These are phyloP conservation scores for Guyanaporus albipodus DNA, from an alignment of 768 basidiomycete genomes.

Conservation along the genomic window DNA sequence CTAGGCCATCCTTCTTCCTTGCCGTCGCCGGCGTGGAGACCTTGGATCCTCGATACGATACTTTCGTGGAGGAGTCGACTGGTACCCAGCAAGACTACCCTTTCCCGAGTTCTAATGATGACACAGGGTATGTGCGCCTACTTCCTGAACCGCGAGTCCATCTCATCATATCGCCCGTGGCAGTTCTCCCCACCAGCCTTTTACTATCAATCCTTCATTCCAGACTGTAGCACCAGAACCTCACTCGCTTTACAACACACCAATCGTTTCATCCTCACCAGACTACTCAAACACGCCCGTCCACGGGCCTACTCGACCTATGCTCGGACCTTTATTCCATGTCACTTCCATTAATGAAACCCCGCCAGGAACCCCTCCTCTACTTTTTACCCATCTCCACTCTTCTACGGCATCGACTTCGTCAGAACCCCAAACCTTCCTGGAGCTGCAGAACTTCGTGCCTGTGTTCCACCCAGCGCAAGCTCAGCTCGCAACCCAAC, in stretches of 20 bases:
- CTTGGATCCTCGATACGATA: background rate
- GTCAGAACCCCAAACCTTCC: background rate
- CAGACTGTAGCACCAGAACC: background rate
- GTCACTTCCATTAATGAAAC: background rate
- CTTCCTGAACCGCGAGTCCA: background rate
- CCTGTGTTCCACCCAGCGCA: background rate
- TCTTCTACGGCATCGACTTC: background rate
- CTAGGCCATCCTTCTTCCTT: background rate
- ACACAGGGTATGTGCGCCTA: constrained; percentile 1
- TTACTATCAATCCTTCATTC: background rate
- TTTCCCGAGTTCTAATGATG: background rate
- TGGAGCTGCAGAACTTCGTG: background rate
- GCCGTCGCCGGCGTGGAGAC: background rate
- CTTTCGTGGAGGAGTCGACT: background rate
- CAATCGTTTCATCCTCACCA: background rate
- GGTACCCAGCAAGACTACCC: background rate
- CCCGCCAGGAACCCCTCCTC: background rate
- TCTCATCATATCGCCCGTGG: background rate
- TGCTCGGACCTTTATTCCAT: background rate
- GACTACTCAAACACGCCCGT: background rate
- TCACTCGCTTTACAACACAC: background rate
- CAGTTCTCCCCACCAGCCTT: background rate
- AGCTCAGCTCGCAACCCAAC: background rate
- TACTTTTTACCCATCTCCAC: background rate
- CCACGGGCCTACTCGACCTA: background rate